These are phyloP conservation scores for Cordyceps cicadae DNA, from an alignment of 2,329 filamentous ascomycete genomes.

Conservation along the genomic window DNA sequence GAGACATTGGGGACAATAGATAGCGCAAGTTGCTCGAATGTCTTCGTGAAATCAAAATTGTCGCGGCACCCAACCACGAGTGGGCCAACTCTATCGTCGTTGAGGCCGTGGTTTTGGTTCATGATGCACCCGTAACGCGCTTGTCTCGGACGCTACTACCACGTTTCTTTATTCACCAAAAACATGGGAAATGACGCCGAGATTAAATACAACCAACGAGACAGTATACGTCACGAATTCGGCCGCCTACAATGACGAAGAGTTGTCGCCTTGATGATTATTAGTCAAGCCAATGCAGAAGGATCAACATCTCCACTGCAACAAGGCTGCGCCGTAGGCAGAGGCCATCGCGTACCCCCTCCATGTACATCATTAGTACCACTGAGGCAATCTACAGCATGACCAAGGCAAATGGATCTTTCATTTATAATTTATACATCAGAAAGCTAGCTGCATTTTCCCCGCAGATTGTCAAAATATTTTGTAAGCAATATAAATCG, in stretches of 20 bases:
- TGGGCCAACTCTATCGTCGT: not conserved
- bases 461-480: slow-evolving; percentile 2
- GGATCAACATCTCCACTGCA: not conserved
- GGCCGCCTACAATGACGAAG: not conserved
- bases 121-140: not conserved
- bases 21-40: not conserved
- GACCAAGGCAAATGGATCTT: not conserved
- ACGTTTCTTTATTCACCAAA: not conserved
- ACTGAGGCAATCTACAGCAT: not conserved
- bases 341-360: not conserved
- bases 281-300: not conserved
- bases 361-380: too few species aligned
- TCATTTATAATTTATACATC: not conserved
- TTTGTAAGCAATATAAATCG: not conserved
- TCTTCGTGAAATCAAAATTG: slow-evolving; percentile 8
- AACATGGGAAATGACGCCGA: not conserved
- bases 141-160: not conserved
- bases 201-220: not conserved
- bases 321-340: not conserved
- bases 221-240: not conserved
- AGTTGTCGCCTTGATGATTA: not conserved
- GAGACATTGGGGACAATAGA: not conserved
- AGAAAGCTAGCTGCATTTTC: slow-evolving; percentile 6
- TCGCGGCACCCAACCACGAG: slow-evolving; percentile 4
- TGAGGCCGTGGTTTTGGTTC: not conserved